These are phyloP conservation scores for Claviceps sp. DNA, from an alignment of 2,329 filamentous ascomycete genomes.

Conservation along the genomic window DNA sequence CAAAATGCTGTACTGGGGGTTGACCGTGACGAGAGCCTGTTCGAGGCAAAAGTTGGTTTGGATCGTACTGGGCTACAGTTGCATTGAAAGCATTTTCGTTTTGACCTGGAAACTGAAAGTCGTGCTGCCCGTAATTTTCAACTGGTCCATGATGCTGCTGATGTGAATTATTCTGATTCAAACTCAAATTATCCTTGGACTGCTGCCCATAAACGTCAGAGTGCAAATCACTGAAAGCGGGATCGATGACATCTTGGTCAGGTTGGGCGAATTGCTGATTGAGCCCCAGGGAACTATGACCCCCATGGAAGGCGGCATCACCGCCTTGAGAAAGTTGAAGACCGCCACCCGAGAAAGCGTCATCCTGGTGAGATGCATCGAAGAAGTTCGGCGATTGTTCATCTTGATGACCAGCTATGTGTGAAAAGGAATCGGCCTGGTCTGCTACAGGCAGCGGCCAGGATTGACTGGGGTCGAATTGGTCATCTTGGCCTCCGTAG, in stretches of 20 bases:
- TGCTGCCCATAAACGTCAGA: constrained; percentile 25
- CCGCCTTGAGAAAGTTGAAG: constrained; percentile 17
- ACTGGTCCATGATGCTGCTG: constrained; percentile 10
- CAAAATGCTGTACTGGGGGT: constrained; percentile 21
- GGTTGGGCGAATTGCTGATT: constrained; percentile 22
- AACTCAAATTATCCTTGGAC: constrained; percentile 13
- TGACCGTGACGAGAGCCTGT: constrained; percentile 19
- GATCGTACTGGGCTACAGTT: constrained; percentile 18
- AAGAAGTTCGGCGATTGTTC: constrained; percentile 21
- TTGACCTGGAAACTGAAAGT: constrained; percentile 21
- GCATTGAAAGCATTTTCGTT: constrained; percentile 20
- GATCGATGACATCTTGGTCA: constrained; percentile 23
- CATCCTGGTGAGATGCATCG: constrained; percentile 19
- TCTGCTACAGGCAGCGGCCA: constrained; percentile 25
- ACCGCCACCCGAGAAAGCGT: constrained; percentile 18
- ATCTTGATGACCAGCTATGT: constrained; percentile 17
- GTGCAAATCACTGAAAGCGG: constrained; percentile 23
- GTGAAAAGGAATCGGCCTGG: constrained; percentile 19
- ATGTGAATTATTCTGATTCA: constrained; percentile 19
- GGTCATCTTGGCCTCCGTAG: constrained; percentile 20
- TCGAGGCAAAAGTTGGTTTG: constrained; percentile 21
- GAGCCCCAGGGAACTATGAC: constrained; percentile 18
- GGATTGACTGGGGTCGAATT: constrained; percentile 25
- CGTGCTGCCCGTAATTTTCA: constrained; percentile 20
- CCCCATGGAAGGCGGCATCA: constrained; percentile 17